Conservation (phyloP, 2,329 filamentous ascomycete genomes). For the Sclerotinia spermophila region DNA sequence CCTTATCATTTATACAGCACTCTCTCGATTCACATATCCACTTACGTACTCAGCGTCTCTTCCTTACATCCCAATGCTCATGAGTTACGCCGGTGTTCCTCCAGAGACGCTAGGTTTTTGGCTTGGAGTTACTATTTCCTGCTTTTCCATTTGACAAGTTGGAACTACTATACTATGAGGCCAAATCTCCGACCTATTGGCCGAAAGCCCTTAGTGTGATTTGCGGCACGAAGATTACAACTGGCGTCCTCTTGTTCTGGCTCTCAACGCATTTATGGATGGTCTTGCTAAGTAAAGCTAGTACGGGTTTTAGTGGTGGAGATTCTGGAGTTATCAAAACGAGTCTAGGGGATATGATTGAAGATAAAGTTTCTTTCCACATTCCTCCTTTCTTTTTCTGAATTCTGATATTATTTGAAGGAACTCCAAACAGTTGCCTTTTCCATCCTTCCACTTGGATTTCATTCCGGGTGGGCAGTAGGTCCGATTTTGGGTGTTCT, state of each 20-base stretch:
- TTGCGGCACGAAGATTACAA: slow-evolving; percentile 57
- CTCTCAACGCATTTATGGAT: slow-evolving; percentile 59
- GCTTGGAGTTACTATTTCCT: slow-evolving; percentile 31
- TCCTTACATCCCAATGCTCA: slow-evolving; percentile 5
- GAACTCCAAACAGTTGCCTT: slow-evolving; percentile 61
- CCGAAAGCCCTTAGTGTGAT: slow-evolving; percentile 73
- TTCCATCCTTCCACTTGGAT: slow-evolving; percentile 55
- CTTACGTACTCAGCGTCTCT: background rate
- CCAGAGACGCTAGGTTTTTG: background rate
- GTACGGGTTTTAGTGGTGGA: slow-evolving; percentile 72
- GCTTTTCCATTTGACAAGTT: slow-evolving; percentile 79
- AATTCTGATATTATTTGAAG: slow-evolving; percentile 49
- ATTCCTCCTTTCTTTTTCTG: background rate
- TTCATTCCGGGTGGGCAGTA: slow-evolving; percentile 50
- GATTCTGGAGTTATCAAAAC: slow-evolving; percentile 72
- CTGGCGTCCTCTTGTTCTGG: slow-evolving; percentile 64
- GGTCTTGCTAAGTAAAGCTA: slow-evolving; percentile 59
- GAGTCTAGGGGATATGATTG: slow-evolving; percentile 67
- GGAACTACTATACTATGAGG: slow-evolving; percentile 82
- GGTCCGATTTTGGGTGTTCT: slow-evolving; percentile 39
- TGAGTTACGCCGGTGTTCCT: background rate
- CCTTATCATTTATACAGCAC: background rate
- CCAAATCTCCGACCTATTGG: slow-evolving; percentile 63
- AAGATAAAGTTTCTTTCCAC: background rate
- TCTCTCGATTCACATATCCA: slow-evolving; percentile 17